These are phyloP conservation scores for Entamoeba histolytica DNA, from an alignment of 208 protist species.

Conservation along the genomic window DNA sequence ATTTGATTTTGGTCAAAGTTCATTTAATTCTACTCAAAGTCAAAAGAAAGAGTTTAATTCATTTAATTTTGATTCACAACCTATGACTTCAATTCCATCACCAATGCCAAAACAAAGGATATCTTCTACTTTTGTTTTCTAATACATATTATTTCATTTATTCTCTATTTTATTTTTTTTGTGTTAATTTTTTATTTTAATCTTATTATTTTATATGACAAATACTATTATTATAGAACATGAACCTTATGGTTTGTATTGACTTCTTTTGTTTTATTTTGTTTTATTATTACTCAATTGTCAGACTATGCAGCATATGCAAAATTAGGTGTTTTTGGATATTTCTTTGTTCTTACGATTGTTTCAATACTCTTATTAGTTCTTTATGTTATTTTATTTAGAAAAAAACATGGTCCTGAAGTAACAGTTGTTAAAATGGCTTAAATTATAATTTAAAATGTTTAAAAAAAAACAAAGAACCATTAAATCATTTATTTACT, in stretches of 20 bases:
- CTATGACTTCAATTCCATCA: too few relatives aligned
- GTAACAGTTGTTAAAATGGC: background rate
- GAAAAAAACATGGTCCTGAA: background rate
- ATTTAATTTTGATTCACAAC: too few relatives aligned
- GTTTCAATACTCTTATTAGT: background rate
- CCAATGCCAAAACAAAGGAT: too few relatives aligned
- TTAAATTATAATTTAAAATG: background rate
- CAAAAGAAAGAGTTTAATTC: too few relatives aligned
- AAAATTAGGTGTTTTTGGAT: background rate
- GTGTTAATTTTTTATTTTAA: too few relatives aligned
- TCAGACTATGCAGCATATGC: background rate
- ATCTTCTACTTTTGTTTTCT: too few relatives aligned
- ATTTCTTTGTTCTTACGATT: background rate
- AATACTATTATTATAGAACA: background rate
- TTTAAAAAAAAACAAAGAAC: background rate
- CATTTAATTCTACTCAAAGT: too few relatives aligned
- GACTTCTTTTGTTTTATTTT: background rate
- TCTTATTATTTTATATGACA: background rate
- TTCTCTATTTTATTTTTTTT: too few relatives aligned
- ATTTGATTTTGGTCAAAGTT: too few relatives aligned
- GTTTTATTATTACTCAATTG: background rate
- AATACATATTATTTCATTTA: too few relatives aligned
- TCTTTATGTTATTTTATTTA: background rate
- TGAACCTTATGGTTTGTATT: background rate
- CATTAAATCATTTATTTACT: too few relatives aligned